Conservation (phyloP, 2,329 filamentous ascomycete species). For the Colletotrichum tofieldiae region DNA sequence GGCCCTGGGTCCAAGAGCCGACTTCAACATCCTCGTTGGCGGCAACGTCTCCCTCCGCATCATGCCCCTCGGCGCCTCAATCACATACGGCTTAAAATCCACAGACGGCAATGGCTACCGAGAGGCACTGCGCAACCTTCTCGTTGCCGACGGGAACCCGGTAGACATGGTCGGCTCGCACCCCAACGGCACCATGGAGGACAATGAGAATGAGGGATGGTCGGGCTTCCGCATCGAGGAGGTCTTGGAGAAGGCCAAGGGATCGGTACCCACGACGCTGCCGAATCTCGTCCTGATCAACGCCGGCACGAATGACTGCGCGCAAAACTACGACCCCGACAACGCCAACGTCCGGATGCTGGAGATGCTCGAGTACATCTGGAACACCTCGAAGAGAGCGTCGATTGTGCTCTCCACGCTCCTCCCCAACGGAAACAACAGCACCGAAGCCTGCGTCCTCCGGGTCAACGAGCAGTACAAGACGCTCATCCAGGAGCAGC, state of each 20-base stretch:
- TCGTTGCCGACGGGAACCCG: conserved; percentile 52
- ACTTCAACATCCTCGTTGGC: conserved; percentile 39
- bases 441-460: conserved; percentile 49
- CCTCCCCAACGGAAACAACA: conserved; percentile 50
- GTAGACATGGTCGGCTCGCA: conserved; percentile 61
- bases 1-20: conserved; percentile 26
- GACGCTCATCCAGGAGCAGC: conserved; percentile 48
- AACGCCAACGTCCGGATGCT: conserved; percentile 52
- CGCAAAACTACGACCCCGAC: conserved; percentile 51
- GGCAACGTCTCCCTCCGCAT: conserved; percentile 55
- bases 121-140: conserved; percentile 49
- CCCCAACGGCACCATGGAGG: conserved; percentile 55
- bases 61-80: conserved; percentile 62
- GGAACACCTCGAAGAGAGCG: conserved; percentile 49
- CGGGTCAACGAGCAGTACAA: conserved; percentile 54
- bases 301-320: conserved; percentile 61
- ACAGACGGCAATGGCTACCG: conserved; percentile 59
- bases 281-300: conserved; percentile 61
- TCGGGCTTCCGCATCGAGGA: conserved; percentile 59
- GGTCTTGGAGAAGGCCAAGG: conserved; percentile 53
- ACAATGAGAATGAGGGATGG: conserved; percentile 63
- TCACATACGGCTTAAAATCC: conserved; percentile 56
- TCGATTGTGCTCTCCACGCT: conserved; percentile 59
- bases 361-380: conserved; percentile 55
- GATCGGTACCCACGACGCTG: conserved; percentile 50